Evolutionary conservation across 2,329 filamentous ascomycete genomes (phyloP).

Genomic region (Emericellopsis cladophorae): DNA sequence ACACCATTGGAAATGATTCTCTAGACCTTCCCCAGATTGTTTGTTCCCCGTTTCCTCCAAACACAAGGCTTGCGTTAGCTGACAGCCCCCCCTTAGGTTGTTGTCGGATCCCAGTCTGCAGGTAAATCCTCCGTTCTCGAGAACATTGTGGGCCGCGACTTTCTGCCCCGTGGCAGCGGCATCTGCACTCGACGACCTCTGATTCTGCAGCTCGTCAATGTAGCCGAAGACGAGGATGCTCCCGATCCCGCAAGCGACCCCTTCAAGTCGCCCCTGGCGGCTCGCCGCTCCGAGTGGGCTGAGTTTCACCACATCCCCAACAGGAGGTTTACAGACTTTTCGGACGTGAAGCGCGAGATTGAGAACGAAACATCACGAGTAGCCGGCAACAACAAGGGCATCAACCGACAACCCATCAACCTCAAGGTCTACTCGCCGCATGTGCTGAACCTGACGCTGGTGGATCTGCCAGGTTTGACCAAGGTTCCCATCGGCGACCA

Average conservation of each 20-base stretch:
- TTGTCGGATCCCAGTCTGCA: constrained; percentile 95
- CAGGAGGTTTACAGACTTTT: constrained; percentile 81
- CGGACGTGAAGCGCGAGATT: constrained; percentile 88
- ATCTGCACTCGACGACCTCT: constrained; percentile 91
- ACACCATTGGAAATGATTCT: constrained; percentile 98
- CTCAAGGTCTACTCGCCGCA: constrained; percentile 97
- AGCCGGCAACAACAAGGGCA: constrained; percentile 89
- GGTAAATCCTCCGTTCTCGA: constrained; percentile 98
- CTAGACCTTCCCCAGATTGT: constrained; percentile 97
- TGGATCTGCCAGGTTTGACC: constrained; percentile 89
- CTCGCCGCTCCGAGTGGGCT: constrained; percentile 62
- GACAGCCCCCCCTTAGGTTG: constrained; percentile 49
- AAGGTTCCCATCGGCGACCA: constrained; percentile 98
- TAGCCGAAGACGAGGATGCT: constrained; percentile 62
- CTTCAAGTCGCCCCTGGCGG: constrained; percentile 66
- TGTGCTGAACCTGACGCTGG: constrained; percentile 89
- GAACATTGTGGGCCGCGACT: constrained; percentile 97
- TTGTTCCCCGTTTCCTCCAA: constrained; percentile 23
- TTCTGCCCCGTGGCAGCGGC: constrained; percentile 88
- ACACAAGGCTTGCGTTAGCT: constrained; percentile 7
- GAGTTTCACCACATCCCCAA: constrained; percentile 95
- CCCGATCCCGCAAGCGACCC: constrained; percentile 54
- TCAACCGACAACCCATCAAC: constrained; percentile 95
- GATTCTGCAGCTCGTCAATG: constrained; percentile 96
- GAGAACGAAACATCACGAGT: constrained; percentile 94